Evolutionary conservation across 1,284 basidiomycete genomes (phyloP).

Genomic region (Apiotrichum porosum): DNA sequence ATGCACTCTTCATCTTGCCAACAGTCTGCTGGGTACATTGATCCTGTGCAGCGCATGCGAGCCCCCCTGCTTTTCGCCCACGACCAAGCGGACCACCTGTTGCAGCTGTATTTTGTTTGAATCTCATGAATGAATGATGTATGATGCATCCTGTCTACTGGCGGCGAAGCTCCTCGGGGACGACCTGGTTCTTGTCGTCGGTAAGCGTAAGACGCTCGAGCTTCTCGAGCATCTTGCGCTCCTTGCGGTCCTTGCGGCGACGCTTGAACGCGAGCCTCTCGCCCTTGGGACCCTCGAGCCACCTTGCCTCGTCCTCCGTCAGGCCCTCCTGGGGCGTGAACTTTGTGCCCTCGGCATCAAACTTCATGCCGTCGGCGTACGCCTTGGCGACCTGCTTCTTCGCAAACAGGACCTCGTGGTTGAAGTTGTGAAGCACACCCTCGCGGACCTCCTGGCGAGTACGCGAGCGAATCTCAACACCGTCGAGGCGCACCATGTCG

Average conservation of each 20-base stretch:
- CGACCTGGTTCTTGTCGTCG: slow-evolving; percentile 29
- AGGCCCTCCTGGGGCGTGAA: no score
- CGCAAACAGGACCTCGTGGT: slow-evolving; percentile 19
- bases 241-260: slow-evolving; percentile 12
- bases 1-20: no score
- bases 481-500: slow-evolving; percentile 31
- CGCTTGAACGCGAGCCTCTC: slow-evolving; percentile 5
- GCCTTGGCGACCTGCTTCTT: slow-evolving; percentile 19
- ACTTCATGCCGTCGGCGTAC: slow-evolving; percentile 18
- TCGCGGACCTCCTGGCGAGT: slow-evolving; percentile 44
- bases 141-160: slow-evolving; percentile 1
- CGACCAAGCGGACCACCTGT: no score
- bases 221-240: slow-evolving; percentile 8
- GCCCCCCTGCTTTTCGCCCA: no score
- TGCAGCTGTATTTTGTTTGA: no score
- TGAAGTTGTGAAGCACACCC: slow-evolving; percentile 31
- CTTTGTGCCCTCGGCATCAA: slow-evolving; percentile 5
- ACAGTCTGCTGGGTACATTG: no score
- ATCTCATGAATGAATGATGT: slow-evolving; percentile 5
- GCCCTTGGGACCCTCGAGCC: slow-evolving; percentile 22
- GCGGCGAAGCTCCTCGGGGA: slow-evolving; percentile 17
- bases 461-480: slow-evolving; percentile 31
- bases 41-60: no score
- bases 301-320: slow-evolving; percentile 14
- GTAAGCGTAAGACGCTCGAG: slow-evolving; percentile 13